Conservation (phyloP, 2,329 filamentous ascomycete genomes). For the Sporothrix brunneoviolacea region DNA sequence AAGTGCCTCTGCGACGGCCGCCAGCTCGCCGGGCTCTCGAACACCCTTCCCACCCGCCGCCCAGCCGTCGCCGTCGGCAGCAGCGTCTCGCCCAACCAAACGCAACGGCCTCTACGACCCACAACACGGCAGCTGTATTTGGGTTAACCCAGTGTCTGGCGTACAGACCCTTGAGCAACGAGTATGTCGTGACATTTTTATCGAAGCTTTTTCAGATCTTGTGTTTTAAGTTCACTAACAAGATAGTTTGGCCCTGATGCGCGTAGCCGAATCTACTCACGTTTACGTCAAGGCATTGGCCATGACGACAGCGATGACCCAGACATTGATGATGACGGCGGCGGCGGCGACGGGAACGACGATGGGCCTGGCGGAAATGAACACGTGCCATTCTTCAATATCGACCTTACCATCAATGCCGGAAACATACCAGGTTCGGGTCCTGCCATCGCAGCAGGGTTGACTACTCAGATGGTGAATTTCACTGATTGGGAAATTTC, state of each 20-base stretch:
- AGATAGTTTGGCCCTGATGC: slow-evolving; percentile 16
- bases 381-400: too few relatives aligned
- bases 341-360: neutral
- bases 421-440: too few relatives aligned
- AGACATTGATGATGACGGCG: neutral
- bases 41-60: too few relatives aligned
- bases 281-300: neutral
- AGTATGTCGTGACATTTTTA: slow-evolving; percentile 17
- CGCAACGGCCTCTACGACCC: slow-evolving; percentile 5
- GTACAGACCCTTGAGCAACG: slow-evolving; percentile 24
- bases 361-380: too few relatives aligned
- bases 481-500: too few relatives aligned
- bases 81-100: too few relatives aligned
- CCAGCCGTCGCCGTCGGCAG: too few relatives aligned
- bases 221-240: neutral
- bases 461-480: too few relatives aligned
- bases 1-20: too few relatives aligned
- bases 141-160: slow-evolving; percentile 21
- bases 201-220: neutral
- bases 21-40: too few relatives aligned
- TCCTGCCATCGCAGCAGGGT: too few relatives aligned
- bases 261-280: slow-evolving; percentile 7
- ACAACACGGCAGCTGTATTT: slow-evolving; percentile 16
- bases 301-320: neutral
- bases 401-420: too few relatives aligned